A percentile compares a stretch with the other conserved stretches of the same genome.
Evolutionary conservation across 441 rosid species (phyloP).

Genomic region (Populus tomentosa): DNA sequence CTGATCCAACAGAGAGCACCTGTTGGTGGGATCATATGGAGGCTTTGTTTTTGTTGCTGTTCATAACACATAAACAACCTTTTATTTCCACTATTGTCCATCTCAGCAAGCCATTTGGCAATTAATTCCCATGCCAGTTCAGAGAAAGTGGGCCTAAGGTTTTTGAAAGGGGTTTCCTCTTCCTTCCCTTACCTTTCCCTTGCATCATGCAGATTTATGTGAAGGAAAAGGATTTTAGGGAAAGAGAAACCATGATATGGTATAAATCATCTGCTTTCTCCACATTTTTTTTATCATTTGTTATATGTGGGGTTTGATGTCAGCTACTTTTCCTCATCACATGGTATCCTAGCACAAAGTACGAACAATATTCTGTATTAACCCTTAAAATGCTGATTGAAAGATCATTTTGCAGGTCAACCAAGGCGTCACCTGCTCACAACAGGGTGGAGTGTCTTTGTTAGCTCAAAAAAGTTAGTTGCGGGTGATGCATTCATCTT

Average conservation of each 20-base stretch:
- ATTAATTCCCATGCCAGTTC: not conserved
- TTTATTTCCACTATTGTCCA: not conserved
- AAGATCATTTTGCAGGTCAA: slow-evolving; percentile 57
- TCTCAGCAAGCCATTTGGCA: not conserved
- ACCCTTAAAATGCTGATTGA: not conserved
- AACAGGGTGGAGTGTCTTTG: slow-evolving; percentile 99
- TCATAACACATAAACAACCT: not conserved
- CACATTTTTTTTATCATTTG: not conserved
- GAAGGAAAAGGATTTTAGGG: not conserved
- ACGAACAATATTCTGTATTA: not conserved
- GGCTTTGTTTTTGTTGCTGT: not conserved
- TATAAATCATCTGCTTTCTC: not conserved
- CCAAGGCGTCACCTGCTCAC: slow-evolving; percentile 97
- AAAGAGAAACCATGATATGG: not conserved
- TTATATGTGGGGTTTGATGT: not conserved
- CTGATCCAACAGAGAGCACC: not conserved
- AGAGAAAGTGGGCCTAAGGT: not conserved
- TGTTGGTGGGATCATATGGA: not conserved
- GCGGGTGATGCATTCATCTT: slow-evolving; percentile 99
- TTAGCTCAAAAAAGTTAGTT: slow-evolving; percentile 88
- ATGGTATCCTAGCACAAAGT: not conserved
- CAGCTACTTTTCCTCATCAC: not conserved
- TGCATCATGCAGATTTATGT: not conserved
- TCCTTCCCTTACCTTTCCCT: not conserved
- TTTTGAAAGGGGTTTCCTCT: not conserved